Evolutionary conservation across 768 basidiomycete species (phyloP), one percentile per base, ranked within the genome.

Genomic region (Leccinum olivaceopallidum): DNA sequence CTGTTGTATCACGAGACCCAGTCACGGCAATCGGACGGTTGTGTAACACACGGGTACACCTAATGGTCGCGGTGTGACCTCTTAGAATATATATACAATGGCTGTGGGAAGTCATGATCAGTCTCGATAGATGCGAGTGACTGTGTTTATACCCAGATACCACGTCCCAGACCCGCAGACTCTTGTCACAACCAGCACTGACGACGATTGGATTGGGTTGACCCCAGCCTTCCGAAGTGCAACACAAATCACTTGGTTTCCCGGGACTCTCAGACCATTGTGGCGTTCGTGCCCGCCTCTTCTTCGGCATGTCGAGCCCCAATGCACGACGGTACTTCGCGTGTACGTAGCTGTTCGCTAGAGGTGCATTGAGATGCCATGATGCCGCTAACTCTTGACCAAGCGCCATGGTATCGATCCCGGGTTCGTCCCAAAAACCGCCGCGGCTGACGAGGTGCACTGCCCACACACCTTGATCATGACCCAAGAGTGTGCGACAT

Each of bases 401-500:
- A 14, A 49, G 16, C 18, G 36, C 54, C 26, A 63, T 60, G 42
- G 42, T 58, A 50, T 62, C 52, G 4, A 53, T 47, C 42, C 60
- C 65, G 37, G 55, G 55, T 53, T 63, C 67, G 32, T 73, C 68
- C 75, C 75, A 79, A 54, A 71, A 67, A 1, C 87, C 88, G n/a
- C 88, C 87, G 47, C 83, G 80, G 26, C 83, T 83, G 53, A 95
- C 85, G 28, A 98, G 81, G 57, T 87, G 85, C 14, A 97, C 85
- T 14, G 90, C 89, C 95, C 95, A 98, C 1, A 97, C 95, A n/a
- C 95, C 95, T 22, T 81, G 76, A 16, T 89, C 87, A 72, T 97
- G 95, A 0, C 95, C 95, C 9, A 84, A 79, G 2, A 98, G 83
- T 0, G 91, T 92, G 55, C 89, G 82, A 47, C 83, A 81, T 54